A percentile compares a stretch with the other conserved stretches of the same genome.
These are phyloP conservation scores for Gynochthodes officinalis DNA, from an alignment of 257 asterid genomes.

Conservation along the genomic window DNA sequence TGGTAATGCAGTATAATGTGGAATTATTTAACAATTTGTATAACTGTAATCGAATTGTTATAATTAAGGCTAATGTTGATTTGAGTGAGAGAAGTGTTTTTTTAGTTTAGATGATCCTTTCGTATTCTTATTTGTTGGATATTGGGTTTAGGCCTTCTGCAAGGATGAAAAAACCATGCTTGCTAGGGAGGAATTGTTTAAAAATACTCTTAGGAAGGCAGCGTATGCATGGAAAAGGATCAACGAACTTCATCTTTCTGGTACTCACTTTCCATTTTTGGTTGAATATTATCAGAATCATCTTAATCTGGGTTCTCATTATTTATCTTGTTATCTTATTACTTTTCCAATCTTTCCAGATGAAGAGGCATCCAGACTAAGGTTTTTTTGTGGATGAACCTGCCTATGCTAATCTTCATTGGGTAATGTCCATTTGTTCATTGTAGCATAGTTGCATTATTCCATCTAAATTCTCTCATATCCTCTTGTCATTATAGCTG, in stretches of 20 bases:
- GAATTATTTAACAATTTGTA: neutral
- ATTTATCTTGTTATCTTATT: slow-evolving; percentile 10
- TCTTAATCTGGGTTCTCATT: neutral
- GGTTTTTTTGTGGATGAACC: slow-evolving; percentile 88
- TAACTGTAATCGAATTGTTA: neutral
- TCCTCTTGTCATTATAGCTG: neutral
- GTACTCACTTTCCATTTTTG: slow-evolving; percentile 21
- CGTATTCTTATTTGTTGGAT: slow-evolving; percentile 5
- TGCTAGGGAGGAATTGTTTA: slow-evolving; percentile 85
- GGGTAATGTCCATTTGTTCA: slow-evolving; percentile 48
- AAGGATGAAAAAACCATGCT: slow-evolving; percentile 81
- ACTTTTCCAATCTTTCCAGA: slow-evolving; percentile 41
- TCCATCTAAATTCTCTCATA: neutral
- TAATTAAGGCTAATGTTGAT: neutral
- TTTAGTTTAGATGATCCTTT: neutral
- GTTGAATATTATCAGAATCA: neutral
- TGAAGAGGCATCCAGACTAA: slow-evolving; percentile 72
- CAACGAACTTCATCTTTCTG: slow-evolving; percentile 67
- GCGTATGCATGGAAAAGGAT: slow-evolving; percentile 79
- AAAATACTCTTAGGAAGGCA: slow-evolving; percentile 86
- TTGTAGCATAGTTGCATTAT: neutral
- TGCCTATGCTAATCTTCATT: slow-evolving; percentile 95
- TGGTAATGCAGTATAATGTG: neutral
- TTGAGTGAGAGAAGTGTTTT: neutral
- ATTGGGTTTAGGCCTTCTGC: slow-evolving; percentile 54